phyloP scores from a whole-genome alignment of 176 grass and related monocot genomes.

The Eleusine coracana region DNA sequence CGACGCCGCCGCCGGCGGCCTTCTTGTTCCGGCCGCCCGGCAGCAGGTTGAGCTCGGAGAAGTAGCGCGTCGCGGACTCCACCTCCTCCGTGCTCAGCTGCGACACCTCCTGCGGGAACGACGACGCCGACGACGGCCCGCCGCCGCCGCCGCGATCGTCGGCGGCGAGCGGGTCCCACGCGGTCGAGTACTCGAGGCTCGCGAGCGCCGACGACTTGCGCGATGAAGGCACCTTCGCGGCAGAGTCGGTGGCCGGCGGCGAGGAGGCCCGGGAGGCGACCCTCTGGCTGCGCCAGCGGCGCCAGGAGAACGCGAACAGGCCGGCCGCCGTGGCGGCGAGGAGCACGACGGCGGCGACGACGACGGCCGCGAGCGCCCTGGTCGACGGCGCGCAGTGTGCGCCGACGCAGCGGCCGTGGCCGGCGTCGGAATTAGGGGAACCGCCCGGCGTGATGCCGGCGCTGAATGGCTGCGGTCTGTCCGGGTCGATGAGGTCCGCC shows the following conservation, averaged over 20 bases:
- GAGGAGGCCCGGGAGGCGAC: constrained; percentile 24
- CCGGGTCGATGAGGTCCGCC: constrained; percentile 65
- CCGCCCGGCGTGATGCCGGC: constrained; percentile 53
- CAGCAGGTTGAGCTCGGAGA: constrained; percentile 80
- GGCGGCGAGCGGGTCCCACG: constrained; percentile 87
- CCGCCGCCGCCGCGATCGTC: constrained; percentile 43
- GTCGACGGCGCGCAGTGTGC: constrained; percentile 50
- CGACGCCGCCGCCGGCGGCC: constrained; percentile 16
- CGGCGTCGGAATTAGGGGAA: background rate
- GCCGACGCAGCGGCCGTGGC: constrained; percentile 43
- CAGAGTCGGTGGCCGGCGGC: constrained; percentile 7
- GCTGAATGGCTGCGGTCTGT: constrained; percentile 80
- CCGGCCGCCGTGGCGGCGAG: constrained; percentile 41
- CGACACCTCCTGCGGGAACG: constrained; percentile 50
- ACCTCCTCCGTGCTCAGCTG: constrained; percentile 82
- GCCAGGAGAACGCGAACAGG: constrained; percentile 61
- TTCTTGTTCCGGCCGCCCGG: constrained; percentile 45
- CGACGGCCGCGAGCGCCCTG: constrained; percentile 56
- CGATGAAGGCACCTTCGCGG: constrained; percentile 36
- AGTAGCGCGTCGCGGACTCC: constrained; percentile 91
- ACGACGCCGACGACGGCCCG: background rate
- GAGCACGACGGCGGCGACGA: constrained; percentile 46
- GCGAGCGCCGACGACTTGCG: constrained; percentile 76
- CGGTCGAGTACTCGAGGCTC: constrained; percentile 83
- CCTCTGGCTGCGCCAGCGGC: constrained; percentile 50